These are phyloP conservation scores for Solanum ossicruentum DNA, from an alignment of 257 asterid species.

Conservation along the genomic window DNA sequence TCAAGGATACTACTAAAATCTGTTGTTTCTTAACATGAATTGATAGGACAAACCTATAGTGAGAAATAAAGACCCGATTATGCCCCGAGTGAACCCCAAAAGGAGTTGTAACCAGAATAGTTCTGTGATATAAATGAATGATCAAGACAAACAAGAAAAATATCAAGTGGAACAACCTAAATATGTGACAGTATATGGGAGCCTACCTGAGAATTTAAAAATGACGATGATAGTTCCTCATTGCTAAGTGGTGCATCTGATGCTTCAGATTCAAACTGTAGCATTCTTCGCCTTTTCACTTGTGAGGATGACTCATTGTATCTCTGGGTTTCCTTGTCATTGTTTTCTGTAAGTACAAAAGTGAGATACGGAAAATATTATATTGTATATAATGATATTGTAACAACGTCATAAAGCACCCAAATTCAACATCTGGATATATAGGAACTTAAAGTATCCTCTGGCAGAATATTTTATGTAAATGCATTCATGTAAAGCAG, in stretches of 20 bases:
- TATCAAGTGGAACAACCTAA: neutral
- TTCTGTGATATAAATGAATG: neutral
- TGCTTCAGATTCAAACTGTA: constrained; percentile 62
- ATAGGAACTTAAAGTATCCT: neutral
- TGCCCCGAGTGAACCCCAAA: neutral
- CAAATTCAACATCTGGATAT: neutral
- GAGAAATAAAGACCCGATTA: neutral
- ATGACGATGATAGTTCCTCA: constrained; percentile 28
- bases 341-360: constrained; percentile 31
- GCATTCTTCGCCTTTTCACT: constrained; percentile 74
- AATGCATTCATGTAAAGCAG: neutral
- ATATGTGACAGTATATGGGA: neutral
- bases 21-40: neutral
- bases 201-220: constrained; percentile 60
- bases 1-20: neutral
- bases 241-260: constrained; percentile 30
- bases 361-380: neutral
- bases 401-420: neutral
- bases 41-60: neutral
- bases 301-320: constrained; percentile 40
- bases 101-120: neutral
- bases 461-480: neutral
- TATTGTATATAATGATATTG: neutral
- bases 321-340: constrained; percentile 30
- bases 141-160: neutral